Evolutionary conservation across 768 basidiomycete genomes (phyloP), one percentile per base, ranked within the genome.

Genomic region (Hydnomerulius pinastri): DNA sequence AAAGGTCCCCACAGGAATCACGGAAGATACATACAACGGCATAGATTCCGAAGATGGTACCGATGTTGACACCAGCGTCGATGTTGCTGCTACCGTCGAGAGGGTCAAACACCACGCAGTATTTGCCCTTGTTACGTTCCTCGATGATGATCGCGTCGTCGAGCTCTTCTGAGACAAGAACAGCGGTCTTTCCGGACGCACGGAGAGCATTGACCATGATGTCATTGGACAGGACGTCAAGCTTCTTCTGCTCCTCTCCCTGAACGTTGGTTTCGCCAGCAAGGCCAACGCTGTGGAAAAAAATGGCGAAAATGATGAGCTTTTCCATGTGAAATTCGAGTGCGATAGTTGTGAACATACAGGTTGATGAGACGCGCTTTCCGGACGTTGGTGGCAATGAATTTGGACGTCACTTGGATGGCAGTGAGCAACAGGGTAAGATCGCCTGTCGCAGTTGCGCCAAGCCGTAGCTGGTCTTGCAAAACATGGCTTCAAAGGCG

Each of bases 211-310:
- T 98, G 62, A 98, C 82, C 97, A 99, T 98, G 79, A 99, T 99
- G 68, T 99, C 95, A 68, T 99, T 98, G 12, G 93, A 90, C 27
- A 97, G 77, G n/a, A 97, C 87, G 64, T 97, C 95, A 46, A 99
- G 80, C 74, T 99, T 99, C 80, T 99, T 99, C 79, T 99, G 97
- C 65, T 98, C 97, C 70, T 98, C 97, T 18, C 97, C 97, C 71
- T 95, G 92, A 7, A 95, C 87, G 66, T 99, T 99, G 23, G 90
- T 90, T 65, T 95, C 93, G 13, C 97, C 97, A 13, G 97, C 97
- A 18, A 96, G 79, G 27, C 97, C 97, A 58, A 99, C 88, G n/a
- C 94, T 96, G 63, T n/a, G 39, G 32, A 50, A 42, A 25, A 27
- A n/a, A 30, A 30, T 47, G 29, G 43, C n/a, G 21, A 43, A 30